phyloP scores from a whole-genome alignment of 2,329 filamentous ascomycete genomes.

The Neurospora sp. region DNA sequence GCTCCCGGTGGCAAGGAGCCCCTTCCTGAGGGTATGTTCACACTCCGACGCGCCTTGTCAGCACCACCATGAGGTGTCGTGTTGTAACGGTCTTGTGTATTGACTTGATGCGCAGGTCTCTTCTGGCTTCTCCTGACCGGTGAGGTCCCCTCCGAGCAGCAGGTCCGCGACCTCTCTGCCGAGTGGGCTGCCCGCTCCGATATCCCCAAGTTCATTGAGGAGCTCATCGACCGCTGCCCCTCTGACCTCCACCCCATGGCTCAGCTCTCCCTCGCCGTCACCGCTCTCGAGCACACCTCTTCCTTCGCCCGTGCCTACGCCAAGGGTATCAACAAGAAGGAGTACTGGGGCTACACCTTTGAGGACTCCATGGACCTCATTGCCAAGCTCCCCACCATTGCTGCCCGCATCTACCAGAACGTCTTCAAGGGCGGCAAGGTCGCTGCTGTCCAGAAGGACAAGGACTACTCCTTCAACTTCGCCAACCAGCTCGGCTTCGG shows the following conservation, averaged over 20 bases:
- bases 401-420: constrained; percentile 98
- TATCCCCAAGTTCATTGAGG: constrained; percentile 95
- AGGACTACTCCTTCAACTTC: constrained; percentile 99
- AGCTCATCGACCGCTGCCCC: constrained; percentile 99
- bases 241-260: constrained; percentile 99
- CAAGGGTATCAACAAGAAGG: constrained; percentile 98
- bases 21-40: constrained; percentile 69
- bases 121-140: constrained; percentile 99
- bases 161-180: constrained; percentile 94
- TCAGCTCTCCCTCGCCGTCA: constrained; percentile 96
- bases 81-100: background rate
- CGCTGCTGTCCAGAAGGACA: constrained; percentile 88
- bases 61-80: background rate
- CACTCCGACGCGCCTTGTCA: background rate
- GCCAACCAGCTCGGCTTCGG: constrained; percentile 98
- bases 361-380: constrained; percentile 99
- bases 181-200: constrained; percentile 98
- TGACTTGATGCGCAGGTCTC: constrained; percentile 50
- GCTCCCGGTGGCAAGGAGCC: constrained; percentile 94
- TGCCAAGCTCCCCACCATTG: constrained; percentile 97
- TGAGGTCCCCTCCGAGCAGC: constrained; percentile 94
- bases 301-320: constrained; percentile 97
- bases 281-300: constrained; percentile 96
- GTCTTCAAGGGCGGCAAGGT: constrained; percentile 99
- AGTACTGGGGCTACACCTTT: constrained; percentile 99